Evolutionary conservation across 148 eudicot species (phyloP).

Genomic region (Chenopodium album): DNA sequence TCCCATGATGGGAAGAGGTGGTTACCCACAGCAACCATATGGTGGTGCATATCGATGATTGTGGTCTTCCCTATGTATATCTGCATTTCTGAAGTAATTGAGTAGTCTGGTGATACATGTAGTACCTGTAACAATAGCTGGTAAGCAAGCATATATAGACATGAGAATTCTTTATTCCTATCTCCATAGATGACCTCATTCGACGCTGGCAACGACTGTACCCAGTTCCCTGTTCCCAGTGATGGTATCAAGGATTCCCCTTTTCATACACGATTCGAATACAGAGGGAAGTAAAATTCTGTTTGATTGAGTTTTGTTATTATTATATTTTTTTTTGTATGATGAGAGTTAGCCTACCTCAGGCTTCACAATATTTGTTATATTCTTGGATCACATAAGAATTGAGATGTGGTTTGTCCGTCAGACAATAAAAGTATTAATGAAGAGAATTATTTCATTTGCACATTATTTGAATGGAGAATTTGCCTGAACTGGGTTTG

Average conservation of each 20-base stretch:
- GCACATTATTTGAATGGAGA: background rate
- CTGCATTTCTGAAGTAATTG: slow-evolving; percentile 2
- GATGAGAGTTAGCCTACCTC: slow-evolving; percentile 21
- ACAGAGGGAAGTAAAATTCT: background rate
- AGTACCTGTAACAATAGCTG: background rate
- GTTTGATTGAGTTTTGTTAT: slow-evolving; percentile 21
- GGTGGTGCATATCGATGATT: slow-evolving; percentile 73
- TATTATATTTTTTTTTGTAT: background rate
- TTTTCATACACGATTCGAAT: background rate
- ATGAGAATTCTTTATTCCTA: background rate
- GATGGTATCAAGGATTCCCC: slow-evolving; percentile 2
- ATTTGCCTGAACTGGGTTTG: background rate
- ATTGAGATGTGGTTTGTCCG: slow-evolving; percentile 1
- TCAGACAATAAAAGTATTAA: slow-evolving; percentile 17
- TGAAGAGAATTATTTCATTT: background rate
- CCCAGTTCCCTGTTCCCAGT: background rate
- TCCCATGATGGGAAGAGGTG: slow-evolving; percentile 76
- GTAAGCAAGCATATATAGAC: background rate
- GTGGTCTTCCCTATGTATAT: slow-evolving; percentile 13
- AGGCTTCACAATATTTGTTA: slow-evolving; percentile 20
- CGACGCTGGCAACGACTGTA: background rate
- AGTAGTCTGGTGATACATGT: slow-evolving; percentile 6
- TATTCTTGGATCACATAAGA: slow-evolving; percentile 21
- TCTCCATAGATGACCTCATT: background rate
- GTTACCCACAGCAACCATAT: slow-evolving; percentile 70